phyloP scores from a whole-genome alignment of 208 protist genomes.

The Willaertia magna region DNA sequence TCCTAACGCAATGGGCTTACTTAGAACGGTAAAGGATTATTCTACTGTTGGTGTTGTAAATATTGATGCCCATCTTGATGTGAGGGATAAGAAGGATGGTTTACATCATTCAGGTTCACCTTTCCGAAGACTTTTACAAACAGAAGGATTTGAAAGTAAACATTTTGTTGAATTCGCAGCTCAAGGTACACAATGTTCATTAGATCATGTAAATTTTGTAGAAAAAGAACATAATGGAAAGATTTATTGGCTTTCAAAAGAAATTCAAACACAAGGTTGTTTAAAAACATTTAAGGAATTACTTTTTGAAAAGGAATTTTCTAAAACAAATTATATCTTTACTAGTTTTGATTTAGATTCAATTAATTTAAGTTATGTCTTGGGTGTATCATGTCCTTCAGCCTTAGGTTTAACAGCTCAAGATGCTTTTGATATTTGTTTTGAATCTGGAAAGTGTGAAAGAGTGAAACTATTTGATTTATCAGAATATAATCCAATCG shows the following conservation, averaged over 20 bases:
- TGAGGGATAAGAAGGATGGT: constrained; percentile 37
- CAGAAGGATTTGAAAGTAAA: constrained; percentile 18
- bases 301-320: background rate
- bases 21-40: constrained; percentile 7
- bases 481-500: constrained; percentile 47
- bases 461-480: constrained; percentile 44
- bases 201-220: constrained; percentile 41
- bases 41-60: constrained; percentile 46
- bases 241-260: constrained; percentile 32
- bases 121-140: constrained; percentile 45
- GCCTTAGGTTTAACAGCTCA: constrained; percentile 39
- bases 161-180: constrained; percentile 56
- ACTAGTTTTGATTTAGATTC: constrained; percentile 58
- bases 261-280: background rate
- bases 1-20: constrained; percentile 40
- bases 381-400: constrained; percentile 45
- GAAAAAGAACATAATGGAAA: constrained; percentile 22
- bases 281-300: background rate
- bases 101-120: constrained; percentile 46
- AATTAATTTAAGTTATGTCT: constrained; percentile 31
- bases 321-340: constrained; percentile 36
- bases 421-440: constrained; percentile 47
- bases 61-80: constrained; percentile 60
- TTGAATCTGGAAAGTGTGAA: constrained; percentile 33
- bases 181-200: constrained; percentile 49